These are phyloP conservation scores for Corynascus novoguineensis DNA, from an alignment of 495 filamentous ascomycete genomes.

Conservation along the genomic window DNA sequence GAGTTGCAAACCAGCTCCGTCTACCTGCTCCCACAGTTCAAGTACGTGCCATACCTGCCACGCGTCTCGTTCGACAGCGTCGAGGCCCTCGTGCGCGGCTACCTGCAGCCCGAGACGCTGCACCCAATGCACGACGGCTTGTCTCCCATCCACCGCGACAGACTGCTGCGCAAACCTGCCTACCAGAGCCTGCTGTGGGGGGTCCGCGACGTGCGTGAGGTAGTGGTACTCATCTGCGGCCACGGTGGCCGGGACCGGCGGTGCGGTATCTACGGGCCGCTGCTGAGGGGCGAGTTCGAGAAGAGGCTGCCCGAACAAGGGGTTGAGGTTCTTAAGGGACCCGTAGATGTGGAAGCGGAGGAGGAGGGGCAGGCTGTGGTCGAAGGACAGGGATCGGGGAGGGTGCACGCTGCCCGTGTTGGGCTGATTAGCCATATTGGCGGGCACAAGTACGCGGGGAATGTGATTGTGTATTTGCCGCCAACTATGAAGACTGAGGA, in stretches of 20 bases:
- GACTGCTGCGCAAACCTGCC: conserved; percentile 36
- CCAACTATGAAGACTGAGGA: conserved; percentile 38
- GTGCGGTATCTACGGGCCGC: conserved; percentile 74
- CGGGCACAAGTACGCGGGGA: conserved; percentile 90
- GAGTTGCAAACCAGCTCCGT: conserved; percentile 52
- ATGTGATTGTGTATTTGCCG: conserved; percentile 87
- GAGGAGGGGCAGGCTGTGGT: conserved; percentile 13
- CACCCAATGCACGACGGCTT: conserved; percentile 53
- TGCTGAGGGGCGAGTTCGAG: conserved; percentile 64
- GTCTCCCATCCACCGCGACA: conserved; percentile 45
- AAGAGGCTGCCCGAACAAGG: conserved; percentile 31
- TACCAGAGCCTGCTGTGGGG: conserved; percentile 40
- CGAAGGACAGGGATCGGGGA: conserved; percentile 13
- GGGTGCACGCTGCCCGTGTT: conserved; percentile 46
- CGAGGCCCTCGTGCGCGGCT: conserved; percentile 52
- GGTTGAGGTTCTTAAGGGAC: conserved; percentile 33
- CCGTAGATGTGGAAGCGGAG: conserved; percentile 30
- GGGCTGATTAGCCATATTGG: conserved; percentile 83
- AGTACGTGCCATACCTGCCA: conserved; percentile 67
- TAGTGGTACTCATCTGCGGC: conserved; percentile 76
- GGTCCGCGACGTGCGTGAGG: conserved; percentile 57
- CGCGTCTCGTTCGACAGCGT: conserved; percentile 45
- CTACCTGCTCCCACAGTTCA: conserved; percentile 73
- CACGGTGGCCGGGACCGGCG: conserved; percentile 73
- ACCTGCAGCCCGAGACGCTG: conserved; percentile 53